Percentiles rank a stretch among this genome's conserved stretches.
phyloP scores from a whole-genome alignment of 108 stramenopile genomes.

The Skeletonema grethae region DNA sequence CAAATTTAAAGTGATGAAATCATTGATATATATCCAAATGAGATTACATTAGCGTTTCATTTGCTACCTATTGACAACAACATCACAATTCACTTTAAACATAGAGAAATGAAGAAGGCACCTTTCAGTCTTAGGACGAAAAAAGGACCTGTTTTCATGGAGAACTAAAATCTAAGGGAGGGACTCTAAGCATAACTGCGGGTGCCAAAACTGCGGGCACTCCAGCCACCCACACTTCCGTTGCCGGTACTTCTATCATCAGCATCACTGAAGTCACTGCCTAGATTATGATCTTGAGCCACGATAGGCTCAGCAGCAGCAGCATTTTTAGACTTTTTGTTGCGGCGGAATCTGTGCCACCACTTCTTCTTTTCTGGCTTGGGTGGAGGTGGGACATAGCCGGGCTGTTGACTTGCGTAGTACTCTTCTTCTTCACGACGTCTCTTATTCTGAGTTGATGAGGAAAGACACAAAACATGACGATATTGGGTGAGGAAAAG shows the following conservation, averaged over 20 bases:
- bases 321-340: background rate
- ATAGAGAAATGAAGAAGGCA: background rate
- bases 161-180: background rate
- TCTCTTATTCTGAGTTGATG: constrained; percentile 4
- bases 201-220: background rate
- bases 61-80: background rate
- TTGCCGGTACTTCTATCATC: background rate
- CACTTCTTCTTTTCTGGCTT: background rate
- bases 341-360: constrained; percentile 1
- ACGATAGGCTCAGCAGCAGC: background rate
- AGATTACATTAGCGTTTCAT: background rate
- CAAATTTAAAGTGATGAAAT: no score
- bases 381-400: background rate
- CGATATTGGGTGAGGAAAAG: background rate
- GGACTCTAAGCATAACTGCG: background rate
- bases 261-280: background rate
- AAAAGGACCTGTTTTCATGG: background rate
- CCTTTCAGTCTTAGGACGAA: background rate
- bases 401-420: background rate
- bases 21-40: background rate
- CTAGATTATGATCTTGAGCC: background rate
- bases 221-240: background rate
- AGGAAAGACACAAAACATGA: no score
- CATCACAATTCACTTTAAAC: background rate
- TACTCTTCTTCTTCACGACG: constrained; percentile 6